These are phyloP conservation scores for Phylloporus sp. DNA, from an alignment of 768 basidiomycete genomes.

Conservation along the genomic window DNA sequence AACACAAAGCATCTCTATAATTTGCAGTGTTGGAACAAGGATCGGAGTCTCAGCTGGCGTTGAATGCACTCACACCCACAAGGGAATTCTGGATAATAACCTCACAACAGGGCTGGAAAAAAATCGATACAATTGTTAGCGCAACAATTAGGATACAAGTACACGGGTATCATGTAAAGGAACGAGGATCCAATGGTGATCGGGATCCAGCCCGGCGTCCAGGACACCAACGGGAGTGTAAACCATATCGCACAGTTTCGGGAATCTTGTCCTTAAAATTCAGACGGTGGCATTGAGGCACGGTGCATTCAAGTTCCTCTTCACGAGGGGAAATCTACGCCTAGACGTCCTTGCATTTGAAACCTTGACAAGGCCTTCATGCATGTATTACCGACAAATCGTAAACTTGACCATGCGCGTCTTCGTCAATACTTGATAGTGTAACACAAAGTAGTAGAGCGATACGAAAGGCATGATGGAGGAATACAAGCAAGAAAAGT, in stretches of 20 bases:
- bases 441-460: conserved; percentile 47
- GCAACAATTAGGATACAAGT: conserved; percentile 7
- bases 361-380: conserved; percentile 29
- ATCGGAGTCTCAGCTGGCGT: no score
- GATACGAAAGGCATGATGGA: conserved; percentile 36
- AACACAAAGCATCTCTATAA: no score
- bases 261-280: conserved; percentile 22
- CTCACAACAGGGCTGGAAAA: background rate
- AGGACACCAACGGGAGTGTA: background rate
- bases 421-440: conserved; percentile 38
- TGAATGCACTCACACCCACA: no score
- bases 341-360: conserved; percentile 11
- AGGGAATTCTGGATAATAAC: no score
- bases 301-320: conserved; percentile 8
- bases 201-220: conserved; percentile 6
- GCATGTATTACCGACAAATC: conserved; percentile 36
- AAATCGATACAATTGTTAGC: background rate
- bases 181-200: background rate
- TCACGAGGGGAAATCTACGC: conserved; percentile 13
- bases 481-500: conserved; percentile 48
- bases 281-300: conserved; percentile 10
- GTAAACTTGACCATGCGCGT: conserved; percentile 35
- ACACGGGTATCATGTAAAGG: background rate
- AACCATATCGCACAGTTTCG: conserved; percentile 1
- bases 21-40: no score